Percentiles rank a stretch among this genome's conserved stretches.
Evolutionary conservation across 257 asterid genomes (phyloP).

Genomic region (Echites panduratus): DNA sequence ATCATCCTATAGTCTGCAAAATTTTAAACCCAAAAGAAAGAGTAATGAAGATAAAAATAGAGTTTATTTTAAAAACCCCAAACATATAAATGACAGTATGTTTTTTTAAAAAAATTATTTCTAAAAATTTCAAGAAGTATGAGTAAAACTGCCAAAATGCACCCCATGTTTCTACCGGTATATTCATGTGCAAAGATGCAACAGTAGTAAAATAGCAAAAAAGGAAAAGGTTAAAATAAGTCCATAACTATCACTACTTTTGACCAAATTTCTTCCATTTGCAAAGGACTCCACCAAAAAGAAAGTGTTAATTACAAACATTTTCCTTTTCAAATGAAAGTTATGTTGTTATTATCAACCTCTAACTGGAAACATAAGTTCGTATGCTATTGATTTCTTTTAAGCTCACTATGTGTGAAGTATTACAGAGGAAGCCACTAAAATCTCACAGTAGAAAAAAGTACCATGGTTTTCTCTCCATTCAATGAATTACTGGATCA

Average conservation of each 20-base stretch:
- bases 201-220: neutral
- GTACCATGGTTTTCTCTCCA: no score
- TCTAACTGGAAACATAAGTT: neutral
- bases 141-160: neutral
- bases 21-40: neutral
- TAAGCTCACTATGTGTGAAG: neutral
- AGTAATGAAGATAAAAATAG: neutral
- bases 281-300: no score
- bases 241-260: neutral
- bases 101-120: neutral
- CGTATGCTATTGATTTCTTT: neutral
- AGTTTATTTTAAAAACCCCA: neutral
- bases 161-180: neutral
- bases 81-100: neutral
- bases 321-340: constrained; percentile 5
- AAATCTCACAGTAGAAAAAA: neutral
- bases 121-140: neutral
- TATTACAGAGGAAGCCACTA: neutral
- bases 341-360: neutral
- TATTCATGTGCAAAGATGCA: neutral
- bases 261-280: no score
- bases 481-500: no score
- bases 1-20: constrained; percentile 9
- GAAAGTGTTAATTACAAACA: constrained; percentile 2
- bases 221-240: neutral